Conservation (phyloP, 768 basidiomycete species). For the Lepiota subincarnata region DNA sequence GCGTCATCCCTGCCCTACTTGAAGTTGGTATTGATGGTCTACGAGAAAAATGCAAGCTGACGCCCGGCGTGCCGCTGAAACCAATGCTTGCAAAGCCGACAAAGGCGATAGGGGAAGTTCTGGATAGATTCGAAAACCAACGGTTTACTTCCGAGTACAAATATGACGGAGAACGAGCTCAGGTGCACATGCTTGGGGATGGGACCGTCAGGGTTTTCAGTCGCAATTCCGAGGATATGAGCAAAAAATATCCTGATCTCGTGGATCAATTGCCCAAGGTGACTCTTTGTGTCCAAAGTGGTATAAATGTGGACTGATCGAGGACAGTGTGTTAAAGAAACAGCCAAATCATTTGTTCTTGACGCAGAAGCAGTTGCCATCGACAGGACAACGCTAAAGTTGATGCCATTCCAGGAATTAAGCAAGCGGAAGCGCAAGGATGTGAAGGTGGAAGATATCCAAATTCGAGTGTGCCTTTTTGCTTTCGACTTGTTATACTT, state of each 20-base stretch:
- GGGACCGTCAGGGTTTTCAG: conserved; percentile 91
- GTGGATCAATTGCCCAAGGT: conserved; percentile 89
- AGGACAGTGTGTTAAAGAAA: conserved; percentile 76
- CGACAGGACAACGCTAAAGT: conserved; percentile 74
- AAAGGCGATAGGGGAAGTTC: conserved; percentile 95
- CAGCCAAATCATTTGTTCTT: conserved; percentile 86
- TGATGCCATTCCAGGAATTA: conserved; percentile 98
- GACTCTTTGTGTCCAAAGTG: neutral
- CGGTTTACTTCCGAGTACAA: conserved; percentile 99
- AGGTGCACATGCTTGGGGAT: conserved; percentile 82
- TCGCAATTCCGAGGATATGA: conserved; percentile 99
- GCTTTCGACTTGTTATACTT: conserved; percentile 96
- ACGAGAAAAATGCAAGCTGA: conserved; percentile 77
- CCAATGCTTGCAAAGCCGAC: conserved; percentile 99
- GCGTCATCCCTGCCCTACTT: conserved; percentile 87
- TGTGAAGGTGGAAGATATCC: conserved; percentile 96
- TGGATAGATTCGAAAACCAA: conserved; percentile 94
- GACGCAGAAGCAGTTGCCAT: conserved; percentile 98
- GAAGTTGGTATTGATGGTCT: conserved; percentile 71
- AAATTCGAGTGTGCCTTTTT: conserved; percentile 93
- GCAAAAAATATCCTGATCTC: conserved; percentile 98
- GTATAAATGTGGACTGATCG: neutral
- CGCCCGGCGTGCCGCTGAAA: conserved; percentile 94
- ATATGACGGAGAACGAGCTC: conserved; percentile 97
- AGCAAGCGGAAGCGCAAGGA: conserved; percentile 95